phyloP scores from a whole-genome alignment of 202 grass and related monocot genomes.

The Dendrocalamus latiflorus region DNA sequence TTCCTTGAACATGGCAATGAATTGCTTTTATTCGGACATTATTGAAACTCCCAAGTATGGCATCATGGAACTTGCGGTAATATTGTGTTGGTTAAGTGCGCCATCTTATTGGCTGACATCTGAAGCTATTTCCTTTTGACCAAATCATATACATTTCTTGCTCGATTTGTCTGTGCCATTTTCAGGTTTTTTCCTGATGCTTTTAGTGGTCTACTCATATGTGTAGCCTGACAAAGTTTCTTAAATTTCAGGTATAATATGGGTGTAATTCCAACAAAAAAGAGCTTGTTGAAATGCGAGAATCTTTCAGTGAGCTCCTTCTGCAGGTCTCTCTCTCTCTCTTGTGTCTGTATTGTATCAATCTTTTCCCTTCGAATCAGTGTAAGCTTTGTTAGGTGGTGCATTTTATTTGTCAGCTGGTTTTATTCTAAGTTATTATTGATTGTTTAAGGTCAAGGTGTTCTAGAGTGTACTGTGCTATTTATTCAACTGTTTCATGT shows the following conservation, averaged over 20 bases:
- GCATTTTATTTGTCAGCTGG: neutral
- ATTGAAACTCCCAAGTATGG: neutral
- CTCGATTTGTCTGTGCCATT: neutral
- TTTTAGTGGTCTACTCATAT: neutral
- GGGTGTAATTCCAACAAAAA: slow-evolving; percentile 81
- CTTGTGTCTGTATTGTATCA: neutral
- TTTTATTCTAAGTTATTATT: neutral
- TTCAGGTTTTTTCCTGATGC: neutral
- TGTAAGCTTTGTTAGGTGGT: neutral
- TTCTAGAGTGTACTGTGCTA: neutral
- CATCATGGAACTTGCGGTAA: neutral
- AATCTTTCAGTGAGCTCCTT: slow-evolving; percentile 77
- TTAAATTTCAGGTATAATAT: slow-evolving; percentile 77
- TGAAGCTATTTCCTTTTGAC: neutral
- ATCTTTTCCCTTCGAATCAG: neutral
- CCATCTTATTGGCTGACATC: neutral
- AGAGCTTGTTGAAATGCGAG: slow-evolving; percentile 71
- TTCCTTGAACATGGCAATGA: neutral
- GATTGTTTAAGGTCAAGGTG: neutral
- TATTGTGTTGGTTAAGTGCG: neutral
- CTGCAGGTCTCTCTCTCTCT: slow-evolving; percentile 45
- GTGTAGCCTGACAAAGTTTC: neutral
- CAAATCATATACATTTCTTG: slow-evolving; percentile 4
- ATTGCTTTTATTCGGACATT: slow-evolving; percentile 6
- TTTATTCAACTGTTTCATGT: neutral